These are phyloP conservation scores for Cercospora sojina DNA, from an alignment of 2,329 filamentous ascomycete genomes.

Conservation along the genomic window DNA sequence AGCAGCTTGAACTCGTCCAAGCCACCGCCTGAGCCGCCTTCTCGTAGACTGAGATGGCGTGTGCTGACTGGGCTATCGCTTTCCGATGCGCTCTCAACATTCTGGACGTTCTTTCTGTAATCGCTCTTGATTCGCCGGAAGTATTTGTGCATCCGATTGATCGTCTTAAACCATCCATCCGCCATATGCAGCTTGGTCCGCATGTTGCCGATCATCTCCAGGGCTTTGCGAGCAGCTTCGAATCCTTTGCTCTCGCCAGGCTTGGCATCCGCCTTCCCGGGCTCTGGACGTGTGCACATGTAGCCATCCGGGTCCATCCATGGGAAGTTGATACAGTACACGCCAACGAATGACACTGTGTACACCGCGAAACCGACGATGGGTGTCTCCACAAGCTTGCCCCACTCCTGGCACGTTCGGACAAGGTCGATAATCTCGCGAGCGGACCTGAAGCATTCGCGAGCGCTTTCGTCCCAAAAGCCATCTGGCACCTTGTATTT, in stretches of 20 bases:
- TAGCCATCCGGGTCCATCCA: slow-evolving; percentile 63
- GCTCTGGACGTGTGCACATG: slow-evolving; percentile 44
- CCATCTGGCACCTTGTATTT: slow-evolving; percentile 49
- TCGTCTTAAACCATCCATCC: slow-evolving; percentile 55
- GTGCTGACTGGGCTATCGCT: slow-evolving; percentile 33
- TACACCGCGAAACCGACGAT: slow-evolving; percentile 67
- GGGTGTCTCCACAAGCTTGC: slow-evolving; percentile 65
- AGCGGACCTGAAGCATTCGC: slow-evolving; percentile 62
- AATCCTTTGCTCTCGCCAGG: slow-evolving; percentile 36
- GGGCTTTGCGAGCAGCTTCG: slow-evolving; percentile 51
- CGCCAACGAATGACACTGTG: slow-evolving; percentile 62
- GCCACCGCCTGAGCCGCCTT: slow-evolving; percentile 48
- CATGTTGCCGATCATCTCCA: slow-evolving; percentile 55
- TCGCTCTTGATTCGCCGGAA: slow-evolving; percentile 55
- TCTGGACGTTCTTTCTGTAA: slow-evolving; percentile 41
- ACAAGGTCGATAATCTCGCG: slow-evolving; percentile 65
- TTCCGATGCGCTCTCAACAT: slow-evolving; percentile 35
- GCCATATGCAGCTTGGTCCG: slow-evolving; percentile 57
- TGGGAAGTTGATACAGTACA: slow-evolving; percentile 67
- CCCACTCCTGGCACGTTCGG: slow-evolving; percentile 59
- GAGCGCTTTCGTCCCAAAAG: slow-evolving; percentile 64
- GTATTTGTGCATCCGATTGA: slow-evolving; percentile 55
- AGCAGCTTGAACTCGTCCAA: slow-evolving; percentile 56
- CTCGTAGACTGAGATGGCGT: slow-evolving; percentile 35
- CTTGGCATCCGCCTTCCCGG: slow-evolving; percentile 17